Evolutionary conservation across 139 green algal genomes (phyloP).

Genomic region (Axilococcus clingmanii): DNA sequence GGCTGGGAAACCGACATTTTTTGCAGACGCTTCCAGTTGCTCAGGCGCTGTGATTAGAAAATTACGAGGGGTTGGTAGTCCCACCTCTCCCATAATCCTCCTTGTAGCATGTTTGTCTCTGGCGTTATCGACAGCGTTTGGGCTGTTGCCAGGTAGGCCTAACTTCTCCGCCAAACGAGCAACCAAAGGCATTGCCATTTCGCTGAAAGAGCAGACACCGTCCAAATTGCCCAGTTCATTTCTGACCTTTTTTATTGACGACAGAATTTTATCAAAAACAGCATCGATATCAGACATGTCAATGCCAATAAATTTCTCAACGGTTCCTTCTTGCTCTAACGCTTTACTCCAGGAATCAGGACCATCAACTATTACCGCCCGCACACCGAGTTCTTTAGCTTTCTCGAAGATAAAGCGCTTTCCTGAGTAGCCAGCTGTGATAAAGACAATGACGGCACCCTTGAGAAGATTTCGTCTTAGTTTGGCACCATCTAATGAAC

Average conservation of each 20-base stretch:
- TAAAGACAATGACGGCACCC: conserved; percentile 71
- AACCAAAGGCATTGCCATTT: conserved; percentile 78
- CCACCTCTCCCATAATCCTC: conserved; percentile 41
- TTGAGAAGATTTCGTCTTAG: conserved; percentile 61
- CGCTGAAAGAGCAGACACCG: conserved; percentile 77
- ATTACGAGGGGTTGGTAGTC: conserved; percentile 65
- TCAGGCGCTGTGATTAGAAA: conserved; percentile 32
- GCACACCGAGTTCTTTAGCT: conserved; percentile 69
- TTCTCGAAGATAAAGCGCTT: conserved; percentile 89
- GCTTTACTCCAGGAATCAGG: conserved; percentile 59
- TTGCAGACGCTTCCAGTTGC: conserved; percentile 34
- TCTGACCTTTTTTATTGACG: conserved; percentile 34
- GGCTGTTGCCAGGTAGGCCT: conserved; percentile 55
- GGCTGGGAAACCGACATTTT: conserved; percentile 64
- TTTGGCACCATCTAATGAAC: conserved; percentile 37
- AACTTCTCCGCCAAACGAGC: conserved; percentile 64
- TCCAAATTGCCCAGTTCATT: conserved; percentile 64
- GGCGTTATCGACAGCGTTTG: conserved; percentile 60
- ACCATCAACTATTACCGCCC: conserved; percentile 67
- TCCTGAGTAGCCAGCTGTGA: conserved; percentile 68
- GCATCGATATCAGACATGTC: conserved; percentile 74
- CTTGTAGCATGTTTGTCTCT: conserved; percentile 70
- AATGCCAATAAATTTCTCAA: conserved; percentile 69
- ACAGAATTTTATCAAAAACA: conserved; percentile 66
- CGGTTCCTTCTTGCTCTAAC: conserved; percentile 59